phyloP scores from a whole-genome alignment of 73 alveolate genomes.

The Tetrahymena thermophila region DNA sequence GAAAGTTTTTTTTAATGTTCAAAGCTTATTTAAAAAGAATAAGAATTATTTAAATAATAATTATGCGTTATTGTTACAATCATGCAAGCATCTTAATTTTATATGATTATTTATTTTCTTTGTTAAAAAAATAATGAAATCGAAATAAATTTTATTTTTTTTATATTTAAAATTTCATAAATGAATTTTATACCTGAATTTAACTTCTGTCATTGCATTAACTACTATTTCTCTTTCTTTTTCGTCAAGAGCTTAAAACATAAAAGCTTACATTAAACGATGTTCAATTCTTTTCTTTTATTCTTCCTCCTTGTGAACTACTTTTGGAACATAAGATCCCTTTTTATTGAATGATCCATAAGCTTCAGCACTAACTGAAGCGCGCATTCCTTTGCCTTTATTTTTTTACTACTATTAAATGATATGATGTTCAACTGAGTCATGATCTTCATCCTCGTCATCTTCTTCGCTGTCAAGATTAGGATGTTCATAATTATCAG shows the following conservation, averaged over 20 bases:
- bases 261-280: constrained; percentile 74
- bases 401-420: background rate
- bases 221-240: constrained; percentile 78
- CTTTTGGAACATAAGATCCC: constrained; percentile 71
- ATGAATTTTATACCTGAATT: constrained; percentile 1
- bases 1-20: no score
- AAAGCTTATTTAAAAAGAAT: no score
- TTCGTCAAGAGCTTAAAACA: constrained; percentile 79
- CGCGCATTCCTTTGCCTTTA: constrained; percentile 38
- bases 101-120: no score
- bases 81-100: no score
- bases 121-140: no score
- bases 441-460: background rate
- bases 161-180: no score
- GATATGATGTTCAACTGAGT: background rate
- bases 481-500: background rate
- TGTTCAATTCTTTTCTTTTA: constrained; percentile 64
- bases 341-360: constrained; percentile 85
- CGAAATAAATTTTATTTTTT: no score
- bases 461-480: background rate
- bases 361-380: constrained; percentile 91
- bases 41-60: no score
- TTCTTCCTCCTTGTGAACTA: constrained; percentile 73
- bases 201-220: constrained; percentile 87
- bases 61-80: no score